Evolutionary conservation across 192 early-diverging fungal species (phyloP), one percentile per base, ranked within the genome.

Genomic region (Coemansia sp.): DNA sequence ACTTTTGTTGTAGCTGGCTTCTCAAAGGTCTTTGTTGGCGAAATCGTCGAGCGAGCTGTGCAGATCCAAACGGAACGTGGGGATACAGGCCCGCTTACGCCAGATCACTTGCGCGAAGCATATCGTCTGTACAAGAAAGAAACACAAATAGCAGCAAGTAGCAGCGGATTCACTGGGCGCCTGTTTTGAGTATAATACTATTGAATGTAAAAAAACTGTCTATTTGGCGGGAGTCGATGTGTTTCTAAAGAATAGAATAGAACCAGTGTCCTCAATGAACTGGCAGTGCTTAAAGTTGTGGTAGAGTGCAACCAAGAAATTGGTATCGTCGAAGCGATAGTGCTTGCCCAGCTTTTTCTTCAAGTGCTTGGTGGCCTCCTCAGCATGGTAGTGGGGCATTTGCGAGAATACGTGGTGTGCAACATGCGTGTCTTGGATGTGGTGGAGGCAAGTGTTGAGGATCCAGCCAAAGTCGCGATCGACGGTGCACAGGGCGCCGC

Each of bases 311-410:
- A 82, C 42, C 38, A 81, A 75, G 38, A 93, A 86, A 23, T 88
- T 88, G 18, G 89, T 92, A 33, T 84, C 69, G 74, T 96, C 94
- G 35, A 73, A 86, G 23, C 86, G 53, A 71, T 98, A 98, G 75
- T 92, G 87, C 57, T 87, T 77, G 28, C 94, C 95, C 37, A 96
- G 79, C 53, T 88, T 83, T 84, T 90, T 86, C 80, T 91, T 89
- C 43, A 97, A 73, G 55, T 89, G 86, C 36, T 64, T 63, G 21
- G 96, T 98, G 3, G 96, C 96, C 76, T 95, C 92, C 60, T 84
- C 69, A 1, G 90, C 96, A 70, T 98, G 85, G 84, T 98, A 98
- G 84, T 95, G 93, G 10, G 96, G 96, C 94, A 98, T 98, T n/a
- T 88, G 92, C 9, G 92, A 92, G 85, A 97, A 98, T 64, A 95